phyloP scores from a whole-genome alignment of 208 protist species.

The Crithidia bombi region DNA sequence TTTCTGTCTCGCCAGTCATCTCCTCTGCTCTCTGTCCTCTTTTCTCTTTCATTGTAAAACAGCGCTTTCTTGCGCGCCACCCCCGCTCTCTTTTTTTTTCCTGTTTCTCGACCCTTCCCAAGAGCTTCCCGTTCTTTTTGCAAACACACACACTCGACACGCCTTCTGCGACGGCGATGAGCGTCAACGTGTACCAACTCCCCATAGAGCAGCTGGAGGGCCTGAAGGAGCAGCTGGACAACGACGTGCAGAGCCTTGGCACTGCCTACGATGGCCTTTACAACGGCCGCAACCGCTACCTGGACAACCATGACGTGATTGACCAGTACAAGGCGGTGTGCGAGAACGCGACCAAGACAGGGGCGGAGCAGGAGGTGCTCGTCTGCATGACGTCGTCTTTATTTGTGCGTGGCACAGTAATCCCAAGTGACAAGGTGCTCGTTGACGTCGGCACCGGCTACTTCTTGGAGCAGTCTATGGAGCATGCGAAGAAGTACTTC shows the following conservation, averaged over 20 bases:
- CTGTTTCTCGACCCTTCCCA: not conserved
- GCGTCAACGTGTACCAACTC: conserved; percentile 78
- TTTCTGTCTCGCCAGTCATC: no score
- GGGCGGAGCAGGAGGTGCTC: conserved; percentile 60
- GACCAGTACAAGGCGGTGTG: conserved; percentile 67
- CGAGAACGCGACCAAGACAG: conserved; percentile 45
- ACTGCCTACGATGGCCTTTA: conserved; percentile 82
- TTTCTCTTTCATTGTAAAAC: not conserved
- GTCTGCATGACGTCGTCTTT: conserved; percentile 87
- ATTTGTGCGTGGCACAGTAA: conserved; percentile 68
- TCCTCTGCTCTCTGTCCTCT: not conserved
- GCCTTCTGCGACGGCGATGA: not conserved
- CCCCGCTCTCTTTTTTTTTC: conserved; percentile 4
- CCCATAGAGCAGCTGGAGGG: conserved; percentile 87
- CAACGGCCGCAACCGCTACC: conserved; percentile 73
- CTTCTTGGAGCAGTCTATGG: conserved; percentile 84
- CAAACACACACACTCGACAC: not conserved
- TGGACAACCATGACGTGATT: conserved; percentile 76
- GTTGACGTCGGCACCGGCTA: conserved; percentile 91
- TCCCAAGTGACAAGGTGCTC: conserved; percentile 75
- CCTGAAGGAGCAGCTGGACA: conserved; percentile 88
- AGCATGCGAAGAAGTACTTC: conserved; percentile 75
- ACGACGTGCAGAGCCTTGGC: conserved; percentile 76
- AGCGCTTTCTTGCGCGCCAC: no score
- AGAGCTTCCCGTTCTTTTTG: not conserved